These are phyloP conservation scores for Cyberlindnera mrakii DNA, from an alignment of 805 yeast genomes.

Conservation along the genomic window DNA sequence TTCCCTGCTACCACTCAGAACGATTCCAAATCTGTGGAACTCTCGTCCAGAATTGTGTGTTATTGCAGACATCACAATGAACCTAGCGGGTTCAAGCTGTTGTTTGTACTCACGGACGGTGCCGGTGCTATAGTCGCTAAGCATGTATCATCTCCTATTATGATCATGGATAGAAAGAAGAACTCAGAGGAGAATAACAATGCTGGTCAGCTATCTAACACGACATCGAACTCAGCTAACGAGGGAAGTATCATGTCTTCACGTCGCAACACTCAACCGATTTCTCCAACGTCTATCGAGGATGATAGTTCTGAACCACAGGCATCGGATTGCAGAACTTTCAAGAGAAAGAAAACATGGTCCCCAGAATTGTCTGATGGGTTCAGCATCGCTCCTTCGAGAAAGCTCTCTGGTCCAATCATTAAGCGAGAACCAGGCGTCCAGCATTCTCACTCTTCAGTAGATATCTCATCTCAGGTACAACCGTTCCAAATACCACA, in stretches of 20 bases:
- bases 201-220: slow-evolving; percentile 8
- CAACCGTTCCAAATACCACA: slow-evolving; percentile 26
- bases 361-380: slow-evolving; percentile 27
- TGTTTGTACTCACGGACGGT: slow-evolving; percentile 60
- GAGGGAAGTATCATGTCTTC: slow-evolving; percentile 7
- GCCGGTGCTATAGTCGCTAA: slow-evolving; percentile 64
- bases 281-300: slow-evolving; percentile 60
- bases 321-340: slow-evolving; percentile 33
- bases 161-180: slow-evolving; percentile 91
- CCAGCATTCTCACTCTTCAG: not conserved
- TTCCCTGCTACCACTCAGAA: slow-evolving; percentile 47
- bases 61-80: slow-evolving; percentile 95
- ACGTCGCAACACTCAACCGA: slow-evolving; percentile 25
- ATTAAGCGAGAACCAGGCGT: slow-evolving; percentile 30
- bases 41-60: slow-evolving; percentile 79
- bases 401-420: slow-evolving; percentile 28
- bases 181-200: slow-evolving; percentile 12
- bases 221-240: slow-evolving; percentile 16
- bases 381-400: slow-evolving; percentile 32
- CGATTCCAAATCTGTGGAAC: slow-evolving; percentile 34
- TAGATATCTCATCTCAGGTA: not conserved
- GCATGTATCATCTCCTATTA: slow-evolving; percentile 63
- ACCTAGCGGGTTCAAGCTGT: slow-evolving; percentile 71
- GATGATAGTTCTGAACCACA: slow-evolving; percentile 53
- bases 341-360: slow-evolving; percentile 42